Percentiles rank a stretch among this genome's conserved stretches.
These are phyloP conservation scores for Pulveroboletus sp. DNA, from an alignment of 768 basidiomycete species.

Conservation along the genomic window DNA sequence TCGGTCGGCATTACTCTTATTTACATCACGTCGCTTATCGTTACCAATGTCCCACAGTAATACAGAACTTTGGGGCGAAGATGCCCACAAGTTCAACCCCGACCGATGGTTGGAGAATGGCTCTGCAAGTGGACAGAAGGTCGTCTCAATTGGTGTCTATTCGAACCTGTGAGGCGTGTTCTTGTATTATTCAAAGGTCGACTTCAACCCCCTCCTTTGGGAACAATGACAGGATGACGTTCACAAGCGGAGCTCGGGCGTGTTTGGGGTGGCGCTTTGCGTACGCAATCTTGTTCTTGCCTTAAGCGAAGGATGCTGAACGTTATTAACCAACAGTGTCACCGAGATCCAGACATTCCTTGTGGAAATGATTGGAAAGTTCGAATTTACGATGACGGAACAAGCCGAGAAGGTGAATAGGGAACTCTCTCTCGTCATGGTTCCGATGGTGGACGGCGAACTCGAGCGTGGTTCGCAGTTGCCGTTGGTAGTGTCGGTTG, in stretches of 20 bases:
- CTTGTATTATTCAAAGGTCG: background rate
- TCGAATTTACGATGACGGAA: slow-evolving; percentile 43
- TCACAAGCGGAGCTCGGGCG: slow-evolving; percentile 19
- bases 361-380: slow-evolving; percentile 48
- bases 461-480: slow-evolving; percentile 29
- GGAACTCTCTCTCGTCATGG: slow-evolving; percentile 31
- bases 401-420: slow-evolving; percentile 27
- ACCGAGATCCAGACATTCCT: slow-evolving; percentile 57
- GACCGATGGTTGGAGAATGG: slow-evolving; percentile 24
- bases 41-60: slow-evolving; percentile 11
- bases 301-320: background rate
- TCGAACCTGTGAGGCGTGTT: slow-evolving; percentile 22
- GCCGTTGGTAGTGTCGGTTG: slow-evolving; percentile 29
- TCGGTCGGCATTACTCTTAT: slow-evolving; percentile 33
- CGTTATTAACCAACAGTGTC: slow-evolving; percentile 23
- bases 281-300: slow-evolving; percentile 12
- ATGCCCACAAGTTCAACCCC: slow-evolving; percentile 30
- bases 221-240: slow-evolving; percentile 25
- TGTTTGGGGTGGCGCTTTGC: slow-evolving; percentile 34
- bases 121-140: slow-evolving; percentile 16
- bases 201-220: background rate
- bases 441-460: slow-evolving; percentile 35
- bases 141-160: slow-evolving; percentile 24
- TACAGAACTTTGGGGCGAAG: slow-evolving; percentile 30
- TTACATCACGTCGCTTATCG: background rate